Percentiles rank a stretch among this genome's conserved stretches.
These are phyloP conservation scores for Solanum virginianum DNA, from an alignment of 257 asterid genomes.

Conservation along the genomic window DNA sequence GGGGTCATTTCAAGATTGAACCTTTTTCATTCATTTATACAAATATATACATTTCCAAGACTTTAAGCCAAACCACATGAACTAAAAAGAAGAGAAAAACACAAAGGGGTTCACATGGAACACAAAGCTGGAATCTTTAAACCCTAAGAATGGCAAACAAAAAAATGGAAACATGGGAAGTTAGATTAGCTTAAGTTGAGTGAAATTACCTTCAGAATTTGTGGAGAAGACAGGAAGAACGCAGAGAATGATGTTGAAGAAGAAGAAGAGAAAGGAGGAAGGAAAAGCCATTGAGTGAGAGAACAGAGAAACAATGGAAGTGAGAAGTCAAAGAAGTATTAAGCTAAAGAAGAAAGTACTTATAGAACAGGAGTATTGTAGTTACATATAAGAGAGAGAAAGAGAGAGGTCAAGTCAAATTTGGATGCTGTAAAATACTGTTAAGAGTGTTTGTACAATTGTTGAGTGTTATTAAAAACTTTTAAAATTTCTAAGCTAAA, in stretches of 20 bases:
- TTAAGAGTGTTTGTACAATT: not conserved
- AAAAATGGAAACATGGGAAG: not conserved
- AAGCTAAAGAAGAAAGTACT: not conserved
- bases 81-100: not conserved
- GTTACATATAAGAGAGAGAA: not conserved
- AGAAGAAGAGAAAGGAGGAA: constrained; percentile 9
- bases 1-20: not conserved
- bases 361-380: not conserved
- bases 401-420: constrained; percentile 28
- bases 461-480: not conserved
- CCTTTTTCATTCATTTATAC: not conserved
- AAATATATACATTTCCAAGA: not conserved
- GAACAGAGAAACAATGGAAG: not conserved
- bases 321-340: not conserved
- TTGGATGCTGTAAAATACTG: not conserved
- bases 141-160: not conserved
- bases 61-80: not conserved
- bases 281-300: constrained; percentile 37
- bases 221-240: constrained; percentile 32
- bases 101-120: not conserved
- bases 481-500: no score
- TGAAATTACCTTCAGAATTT: constrained; percentile 52
- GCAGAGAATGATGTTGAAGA: constrained; percentile 24
- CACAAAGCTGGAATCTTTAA: not conserved
- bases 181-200: not conserved